Evolutionary conservation across 2,329 filamentous ascomycete genomes (phyloP), one percentile per base, ranked within the genome.

Genomic region (Hymenoscyphus fraxineus): DNA sequence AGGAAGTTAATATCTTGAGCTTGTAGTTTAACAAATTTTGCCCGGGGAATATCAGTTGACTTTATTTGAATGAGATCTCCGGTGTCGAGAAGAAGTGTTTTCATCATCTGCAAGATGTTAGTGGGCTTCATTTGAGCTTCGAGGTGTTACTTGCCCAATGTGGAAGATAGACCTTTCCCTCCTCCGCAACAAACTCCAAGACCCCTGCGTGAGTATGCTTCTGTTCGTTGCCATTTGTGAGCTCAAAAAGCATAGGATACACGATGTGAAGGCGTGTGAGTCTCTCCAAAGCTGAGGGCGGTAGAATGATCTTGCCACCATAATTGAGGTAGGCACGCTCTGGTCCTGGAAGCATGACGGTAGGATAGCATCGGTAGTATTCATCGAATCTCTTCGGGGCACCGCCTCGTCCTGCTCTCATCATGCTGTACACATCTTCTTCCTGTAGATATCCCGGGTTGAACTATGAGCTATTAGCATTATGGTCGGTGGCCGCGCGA

Each of bases 291-390:
- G 95, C 94, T 41, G 93, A 97, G 0, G 95, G 91, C n/a, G 95
- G 95, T 68, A 99, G 88, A 76, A 99, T 92, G 73, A 99, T 94
- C 82, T 99, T 99, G 78, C 94, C 96, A 71, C 95, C 95, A 76
- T 95, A 93, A 81, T 98, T 98, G 67, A 96, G 88, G 70, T 93
- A 89, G 61, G 91, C 90, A 70, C 95, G 86, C 73, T 97, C 93
- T 44, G 92, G 87, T 2, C 94, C 93, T 13, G 93, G 92, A 67
- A 96, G 87, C 93, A 99, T 98, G 72, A 89, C 88, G 73, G 97
- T 85, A 55, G 95, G 95, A 75, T 98, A 99, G 82, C 93, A 97
- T 73, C 95, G 89, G 80, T 97, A 98, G 81, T 97, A 98, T 78
- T 99, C 95, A 78, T 99, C 94, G 80, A 99, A 99, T 66, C 93